Conservation (phyloP, 371 early-diverging fungal genomes). For the Apophysomyces variabilis region DNA sequence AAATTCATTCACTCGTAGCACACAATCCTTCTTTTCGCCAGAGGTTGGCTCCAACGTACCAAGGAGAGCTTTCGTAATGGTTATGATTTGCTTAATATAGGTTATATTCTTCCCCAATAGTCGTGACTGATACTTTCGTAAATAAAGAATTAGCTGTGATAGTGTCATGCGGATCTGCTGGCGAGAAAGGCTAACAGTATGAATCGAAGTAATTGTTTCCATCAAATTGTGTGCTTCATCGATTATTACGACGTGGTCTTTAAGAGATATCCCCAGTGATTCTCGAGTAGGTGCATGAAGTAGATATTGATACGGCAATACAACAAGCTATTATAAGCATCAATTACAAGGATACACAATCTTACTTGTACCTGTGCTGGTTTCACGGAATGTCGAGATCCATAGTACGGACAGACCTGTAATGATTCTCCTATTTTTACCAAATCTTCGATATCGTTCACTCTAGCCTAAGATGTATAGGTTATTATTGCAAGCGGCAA, state of each 20-base stretch:
- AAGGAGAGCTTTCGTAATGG: slow-evolving; percentile 46
- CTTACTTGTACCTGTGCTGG: slow-evolving; percentile 57
- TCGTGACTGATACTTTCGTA: slow-evolving; percentile 69
- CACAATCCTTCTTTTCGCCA: slow-evolving; percentile 31
- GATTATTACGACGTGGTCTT: slow-evolving; percentile 78
- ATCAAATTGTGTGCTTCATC: slow-evolving; percentile 94
- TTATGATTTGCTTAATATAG: slow-evolving; percentile 77
- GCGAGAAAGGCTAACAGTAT: slow-evolving; percentile 56
- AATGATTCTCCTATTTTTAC: slow-evolving; percentile 66
- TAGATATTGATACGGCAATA: slow-evolving; percentile 87
- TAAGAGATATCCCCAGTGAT: slow-evolving; percentile 74
- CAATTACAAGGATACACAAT: no score
- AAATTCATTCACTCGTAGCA: slow-evolving; percentile 74
- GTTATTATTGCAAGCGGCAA: not conserved
- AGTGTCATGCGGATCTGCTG: slow-evolving; percentile 55
- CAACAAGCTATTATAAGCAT: slow-evolving; percentile 59
- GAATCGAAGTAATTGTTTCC: slow-evolving; percentile 70
- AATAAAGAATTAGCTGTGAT: slow-evolving; percentile 68
- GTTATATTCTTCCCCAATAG: slow-evolving; percentile 74
- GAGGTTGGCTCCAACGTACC: slow-evolving; percentile 32
- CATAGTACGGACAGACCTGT: slow-evolving; percentile 91
- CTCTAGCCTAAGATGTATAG: slow-evolving; percentile 34
- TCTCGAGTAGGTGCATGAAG: slow-evolving; percentile 77
- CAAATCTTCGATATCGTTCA: slow-evolving; percentile 90
- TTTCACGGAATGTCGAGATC: slow-evolving; percentile 66